Percentiles rank a stretch among this genome's conserved stretches.
Evolutionary conservation across 495 filamentous ascomycete species (phyloP).

Genomic region (Aspergillus incahuasiensis): DNA sequence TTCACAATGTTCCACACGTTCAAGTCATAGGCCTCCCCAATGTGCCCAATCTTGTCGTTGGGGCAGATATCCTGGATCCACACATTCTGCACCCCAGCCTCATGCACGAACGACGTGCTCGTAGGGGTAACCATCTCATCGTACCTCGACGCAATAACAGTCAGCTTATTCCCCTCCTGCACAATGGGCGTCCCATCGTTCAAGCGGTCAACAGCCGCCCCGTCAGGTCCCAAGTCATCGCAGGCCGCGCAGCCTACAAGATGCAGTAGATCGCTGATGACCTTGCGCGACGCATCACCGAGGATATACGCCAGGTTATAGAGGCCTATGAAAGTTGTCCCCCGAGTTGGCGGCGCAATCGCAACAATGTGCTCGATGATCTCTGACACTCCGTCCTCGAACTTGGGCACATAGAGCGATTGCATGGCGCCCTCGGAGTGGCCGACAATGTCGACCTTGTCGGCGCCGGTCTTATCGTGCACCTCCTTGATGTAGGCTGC

Average conservation of each 20-base stretch:
- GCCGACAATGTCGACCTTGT: slow-evolving; percentile 48
- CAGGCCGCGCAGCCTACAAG: slow-evolving; percentile 44
- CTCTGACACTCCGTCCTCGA: slow-evolving; percentile 36
- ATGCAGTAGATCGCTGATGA: slow-evolving; percentile 30
- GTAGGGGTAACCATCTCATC: slow-evolving; percentile 49
- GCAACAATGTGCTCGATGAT: slow-evolving; percentile 44
- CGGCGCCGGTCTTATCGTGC: slow-evolving; percentile 33
- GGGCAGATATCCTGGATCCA: slow-evolving; percentile 46
- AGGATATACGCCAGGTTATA: slow-evolving; percentile 43
- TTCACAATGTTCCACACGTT: slow-evolving; percentile 52
- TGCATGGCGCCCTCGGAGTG: slow-evolving; percentile 54
- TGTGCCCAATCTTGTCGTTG: slow-evolving; percentile 47
- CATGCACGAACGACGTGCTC: slow-evolving; percentile 39
- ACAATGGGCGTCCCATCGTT: slow-evolving; percentile 42
- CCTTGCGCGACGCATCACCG: slow-evolving; percentile 31
- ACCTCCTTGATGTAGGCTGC: slow-evolving; percentile 46
- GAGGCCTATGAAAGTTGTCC: slow-evolving; percentile 43
- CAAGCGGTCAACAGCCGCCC: slow-evolving; percentile 35
- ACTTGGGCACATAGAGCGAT: slow-evolving; percentile 49
- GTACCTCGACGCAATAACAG: slow-evolving; percentile 43
- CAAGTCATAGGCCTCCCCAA: slow-evolving; percentile 49
- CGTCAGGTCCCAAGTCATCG: slow-evolving; percentile 37
- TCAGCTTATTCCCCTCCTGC: slow-evolving; percentile 44
- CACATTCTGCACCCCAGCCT: slow-evolving; percentile 41
- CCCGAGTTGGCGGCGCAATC: slow-evolving; percentile 49